Conservation (phyloP, 202 grass and related monocot genomes). For the Bolboschoenoplectus hybrid region DNA sequence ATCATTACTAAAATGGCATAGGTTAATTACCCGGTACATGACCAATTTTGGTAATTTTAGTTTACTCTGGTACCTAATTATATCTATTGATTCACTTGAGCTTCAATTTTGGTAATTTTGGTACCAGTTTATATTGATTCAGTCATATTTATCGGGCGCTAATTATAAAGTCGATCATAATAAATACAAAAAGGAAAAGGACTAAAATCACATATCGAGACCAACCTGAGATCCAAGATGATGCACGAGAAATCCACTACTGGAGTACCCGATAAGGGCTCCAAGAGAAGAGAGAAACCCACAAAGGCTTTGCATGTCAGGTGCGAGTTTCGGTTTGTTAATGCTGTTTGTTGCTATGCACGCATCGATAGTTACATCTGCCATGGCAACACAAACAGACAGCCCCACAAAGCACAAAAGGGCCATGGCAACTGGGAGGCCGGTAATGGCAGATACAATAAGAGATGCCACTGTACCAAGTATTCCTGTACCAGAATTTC, state of each 20-base stretch:
- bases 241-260: slow-evolving; percentile 77
- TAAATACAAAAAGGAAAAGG: not conserved
- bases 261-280: slow-evolving; percentile 74
- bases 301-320: slow-evolving; percentile 95
- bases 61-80: not conserved
- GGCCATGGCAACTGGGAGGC: slow-evolving; percentile 59
- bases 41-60: not conserved
- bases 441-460: slow-evolving; percentile 44
- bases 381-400: slow-evolving; percentile 71
- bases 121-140: not conserved
- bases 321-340: slow-evolving; percentile 72
- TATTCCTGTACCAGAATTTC: slow-evolving; percentile 50
- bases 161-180: not conserved
- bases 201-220: not conserved
- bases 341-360: slow-evolving; percentile 96
- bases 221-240: slow-evolving; percentile 75
- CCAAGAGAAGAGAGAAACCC: slow-evolving; percentile 71
- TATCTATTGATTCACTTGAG: no score
- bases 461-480: slow-evolving; percentile 50
- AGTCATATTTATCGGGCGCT: not conserved
- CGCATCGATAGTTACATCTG: slow-evolving; percentile 85
- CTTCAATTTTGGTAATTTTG: not conserved
- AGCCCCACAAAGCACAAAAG: slow-evolving; percentile 75
- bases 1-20: not conserved
- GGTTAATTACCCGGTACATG: not conserved